Conservation (phyloP, 768 basidiomycete genomes). For the Lyophyllum semitale region DNA sequence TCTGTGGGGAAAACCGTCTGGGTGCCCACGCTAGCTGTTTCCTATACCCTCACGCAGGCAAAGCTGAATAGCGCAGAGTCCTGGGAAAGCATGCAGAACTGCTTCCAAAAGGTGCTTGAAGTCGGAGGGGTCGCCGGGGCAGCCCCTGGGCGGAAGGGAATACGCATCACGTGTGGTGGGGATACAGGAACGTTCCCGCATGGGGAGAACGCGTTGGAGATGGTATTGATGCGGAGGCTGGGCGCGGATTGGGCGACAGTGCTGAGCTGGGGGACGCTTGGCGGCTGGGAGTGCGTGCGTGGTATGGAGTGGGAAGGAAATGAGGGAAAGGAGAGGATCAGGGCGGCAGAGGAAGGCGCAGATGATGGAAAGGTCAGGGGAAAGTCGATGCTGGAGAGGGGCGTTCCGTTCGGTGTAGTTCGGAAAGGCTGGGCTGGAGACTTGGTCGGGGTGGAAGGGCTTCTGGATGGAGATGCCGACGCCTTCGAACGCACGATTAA, state of each 20-base stretch:
- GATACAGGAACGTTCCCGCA: slow-evolving; percentile 68
- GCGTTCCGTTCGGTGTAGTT: slow-evolving; percentile 57
- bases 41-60: slow-evolving; percentile 31
- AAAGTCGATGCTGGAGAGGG: slow-evolving; percentile 42
- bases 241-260: slow-evolving; percentile 56
- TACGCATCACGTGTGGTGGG: slow-evolving; percentile 56
- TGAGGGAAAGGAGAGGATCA: slow-evolving; percentile 19
- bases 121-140: slow-evolving; percentile 36
- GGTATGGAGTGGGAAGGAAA: slow-evolving; percentile 46
- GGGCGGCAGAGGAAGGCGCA: slow-evolving; percentile 18
- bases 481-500: slow-evolving; percentile 48
- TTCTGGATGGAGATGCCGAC: slow-evolving; percentile 33
- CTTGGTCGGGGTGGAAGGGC: slow-evolving; percentile 39
- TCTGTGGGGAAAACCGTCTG: slow-evolving; percentile 39
- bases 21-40: slow-evolving; percentile 62
- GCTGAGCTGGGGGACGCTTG: slow-evolving; percentile 59
- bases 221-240: slow-evolving; percentile 58
- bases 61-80: slow-evolving; percentile 15
- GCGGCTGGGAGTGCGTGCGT: slow-evolving; percentile 59
- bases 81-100: slow-evolving; percentile 40
- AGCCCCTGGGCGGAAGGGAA: slow-evolving; percentile 1
- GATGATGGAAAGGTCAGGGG: not conserved
- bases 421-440: slow-evolving; percentile 58
- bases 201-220: slow-evolving; percentile 58
- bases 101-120: slow-evolving; percentile 49